phyloP scores from a whole-genome alignment of 148 eudicot species.

The Cornus suecica region DNA sequence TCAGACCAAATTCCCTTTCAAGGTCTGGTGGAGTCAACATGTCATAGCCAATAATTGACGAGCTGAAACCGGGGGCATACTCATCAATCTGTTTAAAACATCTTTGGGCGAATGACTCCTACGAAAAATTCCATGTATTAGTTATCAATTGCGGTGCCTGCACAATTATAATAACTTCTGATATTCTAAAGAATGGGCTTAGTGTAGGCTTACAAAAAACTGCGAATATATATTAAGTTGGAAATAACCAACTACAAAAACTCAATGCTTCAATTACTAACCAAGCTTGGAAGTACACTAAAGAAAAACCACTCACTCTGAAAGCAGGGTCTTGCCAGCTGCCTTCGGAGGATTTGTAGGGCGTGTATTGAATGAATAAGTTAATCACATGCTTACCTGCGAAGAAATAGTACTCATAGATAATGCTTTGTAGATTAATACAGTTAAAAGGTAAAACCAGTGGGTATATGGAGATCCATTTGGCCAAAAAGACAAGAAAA shows the following conservation, averaged over 20 bases:
- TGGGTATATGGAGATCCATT: neutral
- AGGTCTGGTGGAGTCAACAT: conserved; percentile 99
- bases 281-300: neutral
- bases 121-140: conserved; percentile 9
- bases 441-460: neutral
- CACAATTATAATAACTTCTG: neutral
- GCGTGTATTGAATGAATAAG: conserved; percentile 87
- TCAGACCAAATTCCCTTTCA: conserved; percentile 79
- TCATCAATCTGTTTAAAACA: conserved; percentile 89
- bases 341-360: conserved; percentile 84
- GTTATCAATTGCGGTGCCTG: neutral
- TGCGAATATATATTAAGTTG: neutral
- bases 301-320: conserved; percentile 52
- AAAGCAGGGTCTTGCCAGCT: conserved; percentile 87
- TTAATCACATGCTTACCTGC: conserved; percentile 89
- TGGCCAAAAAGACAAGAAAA: neutral
- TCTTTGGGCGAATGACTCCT: conserved; percentile 81
- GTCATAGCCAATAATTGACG: conserved; percentile 89
- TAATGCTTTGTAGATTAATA: neutral
- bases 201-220: neutral
- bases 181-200: neutral
- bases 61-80: conserved; percentile 92
- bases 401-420: neutral
- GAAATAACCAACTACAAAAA: neutral
- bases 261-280: neutral